Conservation (phyloP, 441 rosid genomes). For the Pelargonium citronellum region DNA sequence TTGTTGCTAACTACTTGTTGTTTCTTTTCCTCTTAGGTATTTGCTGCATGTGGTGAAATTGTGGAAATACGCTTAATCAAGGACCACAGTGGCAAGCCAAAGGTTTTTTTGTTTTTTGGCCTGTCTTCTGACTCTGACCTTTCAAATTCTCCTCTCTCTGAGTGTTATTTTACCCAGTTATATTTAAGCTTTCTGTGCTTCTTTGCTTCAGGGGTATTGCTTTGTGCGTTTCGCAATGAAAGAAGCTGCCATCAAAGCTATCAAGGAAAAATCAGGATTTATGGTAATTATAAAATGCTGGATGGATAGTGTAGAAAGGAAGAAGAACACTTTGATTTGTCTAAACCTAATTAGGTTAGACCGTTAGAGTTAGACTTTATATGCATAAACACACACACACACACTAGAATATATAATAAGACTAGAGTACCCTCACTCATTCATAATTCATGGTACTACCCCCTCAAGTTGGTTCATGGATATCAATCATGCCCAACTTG, state of each 20-base stretch:
- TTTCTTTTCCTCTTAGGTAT: slow-evolving; percentile 6
- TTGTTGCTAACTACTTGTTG: not conserved
- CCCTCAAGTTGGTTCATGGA: too few relatives aligned
- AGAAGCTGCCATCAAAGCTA: slow-evolving; percentile 14
- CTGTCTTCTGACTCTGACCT: not conserved
- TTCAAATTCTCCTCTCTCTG: slow-evolving; percentile 1
- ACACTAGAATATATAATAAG: too few relatives aligned
- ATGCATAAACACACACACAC: too few relatives aligned
- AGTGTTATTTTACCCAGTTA: not conserved
- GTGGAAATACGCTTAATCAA: slow-evolving; percentile 10
- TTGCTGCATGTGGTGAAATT: slow-evolving; percentile 11
- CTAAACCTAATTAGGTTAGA: too few relatives aligned
- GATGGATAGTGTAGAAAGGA: not conserved
- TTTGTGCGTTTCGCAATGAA: slow-evolving; percentile 15
- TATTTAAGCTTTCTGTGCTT: not conserved
- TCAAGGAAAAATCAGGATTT: slow-evolving; percentile 15
- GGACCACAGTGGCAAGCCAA: slow-evolving; percentile 12
- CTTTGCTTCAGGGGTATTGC: slow-evolving; percentile 15
- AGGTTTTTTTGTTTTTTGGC: slow-evolving; percentile 1
- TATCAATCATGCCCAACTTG: too few relatives aligned
- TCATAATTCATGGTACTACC: too few relatives aligned
- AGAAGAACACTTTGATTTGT: too few relatives aligned
- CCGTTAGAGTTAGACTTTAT: too few relatives aligned
- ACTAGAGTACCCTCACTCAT: too few relatives aligned
- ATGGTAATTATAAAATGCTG: slow-evolving; percentile 7